Base-by-base conservation (phyloP, 1,139 yeast species). In the Yamadazyma taylorii region DNA sequence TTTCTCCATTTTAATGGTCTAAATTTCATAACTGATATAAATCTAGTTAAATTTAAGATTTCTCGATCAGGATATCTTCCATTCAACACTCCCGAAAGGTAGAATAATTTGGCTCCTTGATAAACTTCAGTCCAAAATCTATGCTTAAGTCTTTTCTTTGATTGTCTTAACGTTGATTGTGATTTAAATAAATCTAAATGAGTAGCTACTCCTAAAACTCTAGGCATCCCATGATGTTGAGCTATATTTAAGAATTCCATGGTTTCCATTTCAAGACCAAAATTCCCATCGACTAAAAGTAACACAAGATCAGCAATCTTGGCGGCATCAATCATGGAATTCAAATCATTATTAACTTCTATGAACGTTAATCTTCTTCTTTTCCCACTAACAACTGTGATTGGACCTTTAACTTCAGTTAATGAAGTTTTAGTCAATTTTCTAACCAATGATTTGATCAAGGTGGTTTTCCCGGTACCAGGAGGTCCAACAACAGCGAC, bases 111-210 rank as follows among this genome's bases (percentile, higher is more conserved):
- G 21, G 99, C 98, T 49, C 99, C 99, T 59, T 86, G 95, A 59
- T 94, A 94, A 32, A 94, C 97, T 65, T 94, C 99, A 1, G 98
- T 94, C 98, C 99, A 94, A 63, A 94, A 88, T 58, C 99, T 75
- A 57, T 87, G 89, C 65, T 94, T 94, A 53, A 94, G 77, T 48
- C 90, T 78, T 59, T 92, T 94, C 64, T 94, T 94, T 1, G 97
- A 80, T 0, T 95, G 87, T 57, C 97, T 78, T 60, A 92, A 75
- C 0, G 97, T 88, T 12, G 95, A 78, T 42, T 85, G 96, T 12
- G 87, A 83, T 58, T 85, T 89, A 73, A 94, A 94, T 42, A 94
- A 72, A 62, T 94, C 99, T 56, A 94, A 75, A 68, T 94, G 99
- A 0, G 98, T 92, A 8, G 96, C 85, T 14, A 94, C 88, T 46